Evolutionary conservation across 495 filamentous ascomycete species (phyloP).

Genomic region (Tuber microsphaerosporum): DNA sequence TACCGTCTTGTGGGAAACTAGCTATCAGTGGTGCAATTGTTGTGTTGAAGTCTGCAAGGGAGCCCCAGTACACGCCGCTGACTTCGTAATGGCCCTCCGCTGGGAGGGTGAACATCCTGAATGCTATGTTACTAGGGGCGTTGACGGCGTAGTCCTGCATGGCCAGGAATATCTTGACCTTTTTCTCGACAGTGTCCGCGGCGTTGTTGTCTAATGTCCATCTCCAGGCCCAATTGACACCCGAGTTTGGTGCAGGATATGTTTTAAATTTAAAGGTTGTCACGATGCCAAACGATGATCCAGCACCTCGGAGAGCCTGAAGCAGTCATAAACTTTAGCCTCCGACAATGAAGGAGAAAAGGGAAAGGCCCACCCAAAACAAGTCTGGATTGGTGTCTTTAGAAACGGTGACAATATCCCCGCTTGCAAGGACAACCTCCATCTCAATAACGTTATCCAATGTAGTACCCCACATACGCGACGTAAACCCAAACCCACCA

Average conservation of each 20-base stretch:
- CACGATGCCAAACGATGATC: slow-evolving; percentile 57
- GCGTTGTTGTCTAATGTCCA: slow-evolving; percentile 14
- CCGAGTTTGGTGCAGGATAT: slow-evolving; percentile 49
- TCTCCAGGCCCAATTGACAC: slow-evolving; percentile 26
- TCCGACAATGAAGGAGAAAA: too few species aligned
- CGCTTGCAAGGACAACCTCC: slow-evolving; percentile 61
- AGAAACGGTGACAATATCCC: slow-evolving; percentile 46
- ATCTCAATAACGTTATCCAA: slow-evolving; percentile 57
- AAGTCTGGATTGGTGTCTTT: slow-evolving; percentile 46
- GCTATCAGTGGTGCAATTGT: slow-evolving; percentile 35
- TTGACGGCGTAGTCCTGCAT: slow-evolving; percentile 22
- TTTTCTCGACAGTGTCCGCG: slow-evolving; percentile 9
- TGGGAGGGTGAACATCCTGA: slow-evolving; percentile 17
- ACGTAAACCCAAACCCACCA: slow-evolving; percentile 58
- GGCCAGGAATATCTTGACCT: slow-evolving; percentile 27
- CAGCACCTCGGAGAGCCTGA: slow-evolving; percentile 52
- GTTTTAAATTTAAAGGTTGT: slow-evolving; percentile 59
- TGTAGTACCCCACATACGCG: slow-evolving; percentile 58
- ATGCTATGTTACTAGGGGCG: slow-evolving; percentile 23
- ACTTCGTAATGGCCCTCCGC: slow-evolving; percentile 16
- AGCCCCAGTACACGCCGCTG: slow-evolving; percentile 35
- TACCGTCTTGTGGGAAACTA: slow-evolving; percentile 20
- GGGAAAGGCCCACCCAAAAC: slow-evolving; percentile 45
- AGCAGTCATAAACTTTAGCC: not conserved
- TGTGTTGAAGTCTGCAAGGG: slow-evolving; percentile 20